Conservation (phyloP, 176 grass and related monocot genomes). For the Bromus sterilis region DNA sequence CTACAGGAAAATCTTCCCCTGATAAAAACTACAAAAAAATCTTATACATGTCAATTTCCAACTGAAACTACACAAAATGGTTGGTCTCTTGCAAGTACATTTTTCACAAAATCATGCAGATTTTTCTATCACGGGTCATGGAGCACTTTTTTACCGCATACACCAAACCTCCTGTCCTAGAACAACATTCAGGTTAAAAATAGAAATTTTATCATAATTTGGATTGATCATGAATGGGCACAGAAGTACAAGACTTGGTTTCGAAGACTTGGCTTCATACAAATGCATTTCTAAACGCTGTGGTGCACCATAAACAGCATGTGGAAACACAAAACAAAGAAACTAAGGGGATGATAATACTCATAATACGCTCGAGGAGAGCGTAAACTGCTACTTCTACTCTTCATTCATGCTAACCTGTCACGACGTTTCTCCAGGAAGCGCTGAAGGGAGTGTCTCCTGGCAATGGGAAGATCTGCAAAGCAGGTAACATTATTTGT, state of each 20-base stretch:
- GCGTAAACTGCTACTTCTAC: not conserved
- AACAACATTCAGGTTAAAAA: not conserved
- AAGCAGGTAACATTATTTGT: not conserved
- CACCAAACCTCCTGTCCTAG: not conserved
- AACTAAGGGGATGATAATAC: not conserved
- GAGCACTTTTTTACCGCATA: not conserved
- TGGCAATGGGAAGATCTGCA: slow-evolving; percentile 86
- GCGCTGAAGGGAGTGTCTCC: slow-evolving; percentile 85
- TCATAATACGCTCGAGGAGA: not conserved
- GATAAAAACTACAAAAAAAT: not conserved
- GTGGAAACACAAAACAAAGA: not conserved
- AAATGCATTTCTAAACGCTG: not conserved
- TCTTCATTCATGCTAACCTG: slow-evolving; percentile 46
- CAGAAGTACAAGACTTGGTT: not conserved
- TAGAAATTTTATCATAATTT: not conserved
- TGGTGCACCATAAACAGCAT: not conserved
- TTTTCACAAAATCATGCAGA: not conserved
- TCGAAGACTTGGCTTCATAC: not conserved
- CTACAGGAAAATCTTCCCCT: not conserved
- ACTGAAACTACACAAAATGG: not conserved
- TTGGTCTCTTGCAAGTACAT: not conserved
- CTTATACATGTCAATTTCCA: not conserved
- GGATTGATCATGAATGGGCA: not conserved
- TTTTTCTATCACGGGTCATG: not conserved
- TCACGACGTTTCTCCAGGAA: slow-evolving; percentile 95